These are phyloP conservation scores for Magnusiomyces suaveolens DNA, from an alignment of 1,139 yeast genomes.

Conservation along the genomic window DNA sequence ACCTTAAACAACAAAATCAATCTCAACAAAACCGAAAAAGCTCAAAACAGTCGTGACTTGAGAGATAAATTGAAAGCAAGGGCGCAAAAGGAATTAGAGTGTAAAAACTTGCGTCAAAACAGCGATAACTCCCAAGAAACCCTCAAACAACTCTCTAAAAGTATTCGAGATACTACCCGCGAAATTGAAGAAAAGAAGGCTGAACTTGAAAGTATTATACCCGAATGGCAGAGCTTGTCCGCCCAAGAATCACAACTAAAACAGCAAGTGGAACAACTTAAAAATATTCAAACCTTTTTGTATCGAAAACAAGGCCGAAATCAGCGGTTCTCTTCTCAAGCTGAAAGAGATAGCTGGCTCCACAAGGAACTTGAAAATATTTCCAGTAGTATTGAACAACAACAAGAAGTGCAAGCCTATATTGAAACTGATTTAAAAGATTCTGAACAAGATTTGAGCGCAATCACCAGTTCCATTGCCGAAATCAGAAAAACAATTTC, in stretches of 20 bases:
- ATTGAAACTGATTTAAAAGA: conserved; percentile 22
- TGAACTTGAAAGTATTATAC: conserved; percentile 16
- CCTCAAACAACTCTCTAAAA: conserved; percentile 20
- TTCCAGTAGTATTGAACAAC: conserved; percentile 29
- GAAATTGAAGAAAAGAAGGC: conserved; percentile 14
- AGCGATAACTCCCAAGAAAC: conserved; percentile 12
- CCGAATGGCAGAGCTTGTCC: conserved; percentile 29
- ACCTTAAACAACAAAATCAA: conserved; percentile 35
- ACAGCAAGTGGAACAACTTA: conserved; percentile 37
- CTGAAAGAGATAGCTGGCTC: conserved; percentile 68
- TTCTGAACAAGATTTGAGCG: conserved; percentile 15
- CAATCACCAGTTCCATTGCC: conserved; percentile 20
- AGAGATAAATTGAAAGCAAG: conserved; percentile 33
- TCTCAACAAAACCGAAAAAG: conserved; percentile 36
- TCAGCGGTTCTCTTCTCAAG: conserved; percentile 45
- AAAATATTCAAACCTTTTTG: conserved; percentile 51
- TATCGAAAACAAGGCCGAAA: conserved; percentile 68
- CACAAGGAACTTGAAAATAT: conserved; percentile 39
- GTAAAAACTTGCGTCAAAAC: conserved; percentile 21
- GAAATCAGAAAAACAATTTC: conserved; percentile 21
- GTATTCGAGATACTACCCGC: conserved; percentile 36
- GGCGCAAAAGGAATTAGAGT: conserved; percentile 31
- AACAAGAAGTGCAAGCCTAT: conserved; percentile 18
- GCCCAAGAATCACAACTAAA: conserved; percentile 38
- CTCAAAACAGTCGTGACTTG: conserved; percentile 41